A percentile compares a stretch with the other conserved stretches of the same genome.
phyloP scores from a whole-genome alignment of 2,329 filamentous ascomycete genomes.

The Cercospora sp. region DNA sequence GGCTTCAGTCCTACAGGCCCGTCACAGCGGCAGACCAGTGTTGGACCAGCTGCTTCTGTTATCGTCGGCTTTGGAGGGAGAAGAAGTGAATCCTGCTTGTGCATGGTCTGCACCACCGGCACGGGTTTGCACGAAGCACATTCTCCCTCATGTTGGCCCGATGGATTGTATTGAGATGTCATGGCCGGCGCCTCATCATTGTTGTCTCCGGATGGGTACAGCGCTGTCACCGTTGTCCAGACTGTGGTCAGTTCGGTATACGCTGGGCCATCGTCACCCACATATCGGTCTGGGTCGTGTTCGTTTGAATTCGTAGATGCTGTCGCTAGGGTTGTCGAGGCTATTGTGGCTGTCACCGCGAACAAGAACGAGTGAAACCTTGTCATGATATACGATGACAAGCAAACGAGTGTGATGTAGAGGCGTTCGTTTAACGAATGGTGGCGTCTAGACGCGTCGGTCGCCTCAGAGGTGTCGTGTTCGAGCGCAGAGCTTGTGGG shows the following conservation, averaged over 20 bases:
- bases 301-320: neutral
- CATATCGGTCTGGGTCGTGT: neutral
- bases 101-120: neutral
- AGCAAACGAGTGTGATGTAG: neutral
- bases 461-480: neutral
- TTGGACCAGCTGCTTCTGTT: neutral
- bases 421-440: neutral
- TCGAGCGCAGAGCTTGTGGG: neutral
- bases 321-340: neutral
- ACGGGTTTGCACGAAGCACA: neutral
- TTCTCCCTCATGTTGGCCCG: neutral
- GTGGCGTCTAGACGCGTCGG: neutral
- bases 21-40: neutral
- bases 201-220: neutral
- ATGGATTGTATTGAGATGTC: neutral
- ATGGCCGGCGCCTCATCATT: neutral
- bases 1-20: neutral
- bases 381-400: neutral
- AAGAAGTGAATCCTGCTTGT: neutral
- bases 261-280: neutral
- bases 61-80: neutral
- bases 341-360: neutral
- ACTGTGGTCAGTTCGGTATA: neutral
- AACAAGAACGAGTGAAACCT: neutral
- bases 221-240: neutral